Evolutionary conservation across 192 early-diverging fungal genomes (phyloP).

Genomic region (Backusella westeae): DNA sequence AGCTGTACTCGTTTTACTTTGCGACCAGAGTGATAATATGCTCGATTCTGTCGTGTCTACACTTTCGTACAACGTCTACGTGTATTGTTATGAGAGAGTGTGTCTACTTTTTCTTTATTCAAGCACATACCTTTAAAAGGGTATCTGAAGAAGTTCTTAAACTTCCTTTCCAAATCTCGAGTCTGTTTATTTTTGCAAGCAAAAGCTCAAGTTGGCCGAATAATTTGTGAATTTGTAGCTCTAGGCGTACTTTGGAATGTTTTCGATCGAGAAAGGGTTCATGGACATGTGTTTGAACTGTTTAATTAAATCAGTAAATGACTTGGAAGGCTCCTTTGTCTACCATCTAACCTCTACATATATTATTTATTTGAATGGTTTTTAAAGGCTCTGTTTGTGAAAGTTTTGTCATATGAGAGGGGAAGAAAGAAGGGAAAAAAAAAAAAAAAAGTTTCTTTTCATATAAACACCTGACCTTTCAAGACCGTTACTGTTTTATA

Average conservation of each 20-base stretch:
- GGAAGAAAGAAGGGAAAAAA: background rate
- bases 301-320: background rate
- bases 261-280: constrained; percentile 5
- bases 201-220: constrained; percentile 9
- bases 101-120: background rate
- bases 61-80: background rate
- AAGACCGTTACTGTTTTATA: background rate
- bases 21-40: background rate
- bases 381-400: constrained; percentile 3
- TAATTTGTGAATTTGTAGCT: background rate
- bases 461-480: background rate
- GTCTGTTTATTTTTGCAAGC: constrained; percentile 4
- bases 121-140: background rate
- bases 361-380: background rate
- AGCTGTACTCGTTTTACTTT: no score
- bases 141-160: background rate
- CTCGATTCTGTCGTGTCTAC: background rate
- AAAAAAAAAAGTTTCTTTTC: background rate
- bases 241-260: background rate
- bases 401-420: constrained; percentile 4
- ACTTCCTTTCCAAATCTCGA: background rate
- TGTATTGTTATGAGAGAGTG: no score
- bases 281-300: background rate
- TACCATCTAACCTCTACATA: background rate
- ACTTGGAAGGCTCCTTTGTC: background rate